Base-by-base conservation (phyloP, 179 eudicot species). In the Corrigiola litoralis region DNA sequence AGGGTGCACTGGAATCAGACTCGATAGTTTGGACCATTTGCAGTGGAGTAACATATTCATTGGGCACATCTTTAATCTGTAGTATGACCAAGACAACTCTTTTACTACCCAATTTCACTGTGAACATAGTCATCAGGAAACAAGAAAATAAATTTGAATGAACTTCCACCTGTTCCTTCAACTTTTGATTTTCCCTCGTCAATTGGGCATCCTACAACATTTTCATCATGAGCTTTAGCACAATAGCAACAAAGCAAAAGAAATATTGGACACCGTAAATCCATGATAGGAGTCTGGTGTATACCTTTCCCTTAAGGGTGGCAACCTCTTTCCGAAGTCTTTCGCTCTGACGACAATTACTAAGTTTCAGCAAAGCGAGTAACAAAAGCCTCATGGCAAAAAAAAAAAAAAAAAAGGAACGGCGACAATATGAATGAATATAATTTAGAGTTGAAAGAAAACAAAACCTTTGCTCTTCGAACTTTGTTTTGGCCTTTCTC, bases 401-500 rank as follows among this genome's bases (percentile, higher is more conserved):
- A 9, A 12, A 1, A 13, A 17, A 23, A 62, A 40, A 4, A 64
- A 49, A 4, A 54, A 0, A 18, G 6, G 20, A 4, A 12, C 6
- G 32, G 13, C 6, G 1, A 8, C 38, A 45, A 41, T 9, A 46
- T 14, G 1, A 21, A 32, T 42, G 28, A 29, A 55, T 20, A 53
- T 65, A 16, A 8, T 18, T 0, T 8, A n/a, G 25, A 51, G 27
- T 16, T 24, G 46, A 17, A 64, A 50, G 29, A 66, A 29, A 7
- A 9, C n/a, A 27, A 48, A 69, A 86, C 92, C 92, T 86, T 86
- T 13, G 85, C 70, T 71, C 79, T 72, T 32, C 62, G 70, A 51
- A 80, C 69, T 56, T 76, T 83, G 61, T 9, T 79, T 66, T 76
- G 71, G 24, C 87, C 82, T 38, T 61, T 72, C 63, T 80, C 82